Conservation (phyloP, 176 grass and related monocot genomes). For the Carex scoparia region DNA sequence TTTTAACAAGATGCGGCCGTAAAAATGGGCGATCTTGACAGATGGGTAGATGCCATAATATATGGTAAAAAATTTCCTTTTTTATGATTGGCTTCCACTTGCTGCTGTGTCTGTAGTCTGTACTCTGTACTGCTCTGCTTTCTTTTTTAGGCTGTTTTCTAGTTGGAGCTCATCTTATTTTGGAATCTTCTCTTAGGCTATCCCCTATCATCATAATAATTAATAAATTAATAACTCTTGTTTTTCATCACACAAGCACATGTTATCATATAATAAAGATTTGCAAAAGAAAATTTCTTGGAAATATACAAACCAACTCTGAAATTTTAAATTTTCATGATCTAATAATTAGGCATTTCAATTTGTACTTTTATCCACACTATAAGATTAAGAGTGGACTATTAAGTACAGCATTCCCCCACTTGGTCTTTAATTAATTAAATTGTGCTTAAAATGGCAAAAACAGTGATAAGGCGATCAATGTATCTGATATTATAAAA, state of each 20-base stretch:
- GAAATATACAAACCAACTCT: neutral
- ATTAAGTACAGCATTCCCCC: neutral
- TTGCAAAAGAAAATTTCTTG: neutral
- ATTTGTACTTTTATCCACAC: neutral
- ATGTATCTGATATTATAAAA: neutral
- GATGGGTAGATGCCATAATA: slow-evolving; percentile 13
- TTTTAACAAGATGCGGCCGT: slow-evolving; percentile 9
- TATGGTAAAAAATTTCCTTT: slow-evolving; percentile 7
- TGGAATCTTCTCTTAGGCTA: slow-evolving; percentile 8
- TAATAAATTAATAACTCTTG: neutral
- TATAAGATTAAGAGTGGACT: neutral
- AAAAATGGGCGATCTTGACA: slow-evolving; percentile 16
- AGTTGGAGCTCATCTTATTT: slow-evolving; percentile 17
- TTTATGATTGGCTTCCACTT: slow-evolving; percentile 39
- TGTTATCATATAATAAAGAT: neutral
- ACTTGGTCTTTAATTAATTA: neutral
- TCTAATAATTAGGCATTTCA: neutral
- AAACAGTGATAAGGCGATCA: neutral
- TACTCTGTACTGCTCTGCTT: slow-evolving; percentile 14
- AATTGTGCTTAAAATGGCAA: neutral
- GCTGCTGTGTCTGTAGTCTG: slow-evolving; percentile 18
- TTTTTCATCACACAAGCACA: neutral
- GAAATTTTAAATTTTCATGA: neutral
- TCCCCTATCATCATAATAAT: slow-evolving; percentile 13
- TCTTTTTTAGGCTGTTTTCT: slow-evolving; percentile 43